Evolutionary conservation across 495 filamentous ascomycete genomes (phyloP).

Genomic region (Amorphotheca resinae): DNA sequence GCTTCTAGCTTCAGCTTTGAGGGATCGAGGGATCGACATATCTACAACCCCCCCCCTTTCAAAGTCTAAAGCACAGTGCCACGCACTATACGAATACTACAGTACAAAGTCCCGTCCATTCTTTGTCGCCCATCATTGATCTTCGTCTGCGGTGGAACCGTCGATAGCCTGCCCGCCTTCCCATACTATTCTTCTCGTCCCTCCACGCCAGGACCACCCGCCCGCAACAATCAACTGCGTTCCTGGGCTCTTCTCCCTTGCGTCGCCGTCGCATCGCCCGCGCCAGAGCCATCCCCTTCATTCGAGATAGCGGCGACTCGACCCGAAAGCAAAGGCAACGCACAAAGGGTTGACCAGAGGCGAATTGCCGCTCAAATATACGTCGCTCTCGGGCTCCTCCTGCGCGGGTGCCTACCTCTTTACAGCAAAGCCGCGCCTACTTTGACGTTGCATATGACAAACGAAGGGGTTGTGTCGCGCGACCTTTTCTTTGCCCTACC

Average conservation of each 20-base stretch:
- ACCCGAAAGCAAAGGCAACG: slow-evolving; percentile 7
- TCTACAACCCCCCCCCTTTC: too few species aligned
- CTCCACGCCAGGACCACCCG: not conserved
- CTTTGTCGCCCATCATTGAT: too few species aligned
- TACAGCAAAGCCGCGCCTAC: slow-evolving; percentile 5
- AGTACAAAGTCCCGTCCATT: too few species aligned
- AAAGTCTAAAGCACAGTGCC: too few species aligned
- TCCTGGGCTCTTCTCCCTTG: slow-evolving; percentile 5
- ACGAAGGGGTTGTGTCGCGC: slow-evolving; percentile 21
- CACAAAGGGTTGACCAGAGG: too few species aligned
- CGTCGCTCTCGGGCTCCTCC: too few species aligned
- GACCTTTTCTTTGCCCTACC: slow-evolving; percentile 15
- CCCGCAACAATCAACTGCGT: not conserved
- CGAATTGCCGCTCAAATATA: too few species aligned
- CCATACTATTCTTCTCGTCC: not conserved
- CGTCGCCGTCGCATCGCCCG: slow-evolving; percentile 6
- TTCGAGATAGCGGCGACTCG: slow-evolving; percentile 9
- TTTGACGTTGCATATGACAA: slow-evolving; percentile 18
- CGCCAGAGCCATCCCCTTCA: not conserved
- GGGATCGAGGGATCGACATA: too few species aligned
- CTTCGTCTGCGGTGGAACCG: not conserved
- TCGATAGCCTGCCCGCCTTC: not conserved
- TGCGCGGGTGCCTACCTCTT: slow-evolving; percentile 18
- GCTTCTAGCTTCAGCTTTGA: too few species aligned
- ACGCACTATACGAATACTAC: too few species aligned